These are phyloP conservation scores for Coccomyxa sp. DNA, from an alignment of 139 green algal genomes.

Conservation along the genomic window DNA sequence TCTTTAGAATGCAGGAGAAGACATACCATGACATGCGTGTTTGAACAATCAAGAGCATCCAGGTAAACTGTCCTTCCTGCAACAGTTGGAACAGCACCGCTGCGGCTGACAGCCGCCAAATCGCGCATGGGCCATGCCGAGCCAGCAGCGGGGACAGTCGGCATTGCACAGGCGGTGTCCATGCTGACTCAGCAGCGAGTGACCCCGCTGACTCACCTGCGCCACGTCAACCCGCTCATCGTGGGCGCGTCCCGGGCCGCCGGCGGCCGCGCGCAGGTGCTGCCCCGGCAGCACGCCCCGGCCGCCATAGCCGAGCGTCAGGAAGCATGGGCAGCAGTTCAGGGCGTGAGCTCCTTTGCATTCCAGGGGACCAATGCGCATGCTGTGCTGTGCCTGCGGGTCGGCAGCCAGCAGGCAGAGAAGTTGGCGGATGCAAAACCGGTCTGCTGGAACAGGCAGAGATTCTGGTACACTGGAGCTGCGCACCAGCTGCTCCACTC, in stretches of 20 bases:
- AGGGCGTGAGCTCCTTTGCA: conserved; percentile 39
- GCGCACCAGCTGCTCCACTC: conserved; percentile 29
- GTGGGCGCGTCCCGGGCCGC: neutral
- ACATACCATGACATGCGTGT: no score
- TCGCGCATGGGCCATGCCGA: conserved; percentile 79
- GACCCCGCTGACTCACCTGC: conserved; percentile 46
- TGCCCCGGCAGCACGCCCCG: no score
- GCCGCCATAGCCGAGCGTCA: conserved; percentile 41
- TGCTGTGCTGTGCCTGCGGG: conserved; percentile 28
- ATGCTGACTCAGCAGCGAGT: conserved; percentile 5
- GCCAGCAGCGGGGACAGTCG: conserved; percentile 72
- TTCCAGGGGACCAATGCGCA: conserved; percentile 80
- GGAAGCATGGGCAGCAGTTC: neutral
- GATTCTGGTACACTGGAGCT: conserved; percentile 19
- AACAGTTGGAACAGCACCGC: conserved; percentile 4
- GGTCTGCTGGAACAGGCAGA: neutral
- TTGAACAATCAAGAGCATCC: neutral
- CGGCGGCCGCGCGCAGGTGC: no score
- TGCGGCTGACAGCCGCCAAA: conserved; percentile 73
- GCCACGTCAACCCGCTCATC: conserved; percentile 45
- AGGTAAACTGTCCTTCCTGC: neutral
- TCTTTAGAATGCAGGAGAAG: no score
- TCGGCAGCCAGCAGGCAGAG: neutral
- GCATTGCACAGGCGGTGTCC: conserved; percentile 23
- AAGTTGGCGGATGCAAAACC: neutral